Conservation (phyloP, 805 yeast genomes). For the Clavispora asparagi region DNA sequence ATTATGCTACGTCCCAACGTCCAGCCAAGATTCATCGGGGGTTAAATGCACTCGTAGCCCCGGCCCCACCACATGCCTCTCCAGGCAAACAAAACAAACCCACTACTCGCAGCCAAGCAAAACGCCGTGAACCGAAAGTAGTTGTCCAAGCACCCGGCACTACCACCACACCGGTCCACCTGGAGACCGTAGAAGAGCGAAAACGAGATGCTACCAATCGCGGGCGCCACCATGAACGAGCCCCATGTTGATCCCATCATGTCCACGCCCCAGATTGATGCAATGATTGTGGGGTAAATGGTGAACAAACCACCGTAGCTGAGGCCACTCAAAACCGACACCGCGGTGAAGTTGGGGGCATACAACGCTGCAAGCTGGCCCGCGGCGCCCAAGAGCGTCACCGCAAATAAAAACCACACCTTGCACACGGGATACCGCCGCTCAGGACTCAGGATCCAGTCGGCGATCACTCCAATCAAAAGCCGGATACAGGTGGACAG, state of each 20-base stretch:
- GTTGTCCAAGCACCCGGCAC: slow-evolving; percentile 17
- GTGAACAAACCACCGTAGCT: slow-evolving; percentile 85
- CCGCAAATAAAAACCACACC: slow-evolving; percentile 26
- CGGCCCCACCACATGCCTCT: slow-evolving; percentile 25
- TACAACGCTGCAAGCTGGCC: slow-evolving; percentile 22
- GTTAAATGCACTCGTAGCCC: slow-evolving; percentile 22
- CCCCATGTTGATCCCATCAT: slow-evolving; percentile 94
- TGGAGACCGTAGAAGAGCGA: slow-evolving; percentile 66
- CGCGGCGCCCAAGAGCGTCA: slow-evolving; percentile 24
- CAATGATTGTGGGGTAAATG: slow-evolving; percentile 76
- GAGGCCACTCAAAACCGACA: slow-evolving; percentile 56
- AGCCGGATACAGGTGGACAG: slow-evolving; percentile 71
- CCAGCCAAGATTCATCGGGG: too few relatives aligned
- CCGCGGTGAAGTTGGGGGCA: slow-evolving; percentile 13
- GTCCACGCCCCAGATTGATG: slow-evolving; percentile 83
- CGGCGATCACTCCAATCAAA: slow-evolving; percentile 62
- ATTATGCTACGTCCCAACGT: background rate
- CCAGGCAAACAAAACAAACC: slow-evolving; percentile 24
- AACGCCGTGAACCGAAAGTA: slow-evolving; percentile 25
- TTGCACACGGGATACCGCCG: slow-evolving; percentile 26
- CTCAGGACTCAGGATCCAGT: slow-evolving; percentile 39
- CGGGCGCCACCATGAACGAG: slow-evolving; percentile 81
- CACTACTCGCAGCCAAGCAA: slow-evolving; percentile 22
- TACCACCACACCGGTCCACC: slow-evolving; percentile 43
- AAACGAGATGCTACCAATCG: slow-evolving; percentile 65